Conservation (phyloP, 1,284 basidiomycete species). For the Athelia sp. region DNA sequence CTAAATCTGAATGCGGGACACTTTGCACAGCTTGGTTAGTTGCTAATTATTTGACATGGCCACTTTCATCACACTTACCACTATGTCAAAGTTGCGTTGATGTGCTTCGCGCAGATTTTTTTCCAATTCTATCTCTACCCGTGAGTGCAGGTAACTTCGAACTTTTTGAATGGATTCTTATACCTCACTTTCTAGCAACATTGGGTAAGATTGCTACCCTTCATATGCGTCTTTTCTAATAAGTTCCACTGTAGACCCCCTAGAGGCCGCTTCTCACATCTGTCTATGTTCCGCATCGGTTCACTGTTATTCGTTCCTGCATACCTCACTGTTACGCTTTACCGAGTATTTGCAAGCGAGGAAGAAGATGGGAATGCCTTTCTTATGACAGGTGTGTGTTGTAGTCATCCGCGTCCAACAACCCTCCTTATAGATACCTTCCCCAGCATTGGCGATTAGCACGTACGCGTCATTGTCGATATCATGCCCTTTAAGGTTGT, state of each 20-base stretch:
- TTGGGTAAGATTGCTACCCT: conserved; percentile 36
- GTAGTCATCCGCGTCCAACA: conserved; percentile 1
- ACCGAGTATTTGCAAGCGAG: conserved; percentile 60
- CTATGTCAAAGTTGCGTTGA: conserved; percentile 57
- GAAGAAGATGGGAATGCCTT: conserved; percentile 58
- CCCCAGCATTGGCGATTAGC: conserved; percentile 58
- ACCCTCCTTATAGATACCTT: conserved; percentile 8
- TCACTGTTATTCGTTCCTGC: conserved; percentile 74
- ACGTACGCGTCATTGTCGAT: conserved; percentile 49
- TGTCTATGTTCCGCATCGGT: conserved; percentile 81
- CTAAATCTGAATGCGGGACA: conserved; percentile 73
- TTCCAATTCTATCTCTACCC: conserved; percentile 86
- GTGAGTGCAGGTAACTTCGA: conserved; percentile 37
- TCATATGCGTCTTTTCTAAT: conserved; percentile 1
- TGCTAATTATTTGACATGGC: conserved; percentile 14
- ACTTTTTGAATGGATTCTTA: conserved; percentile 18
- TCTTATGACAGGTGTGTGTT: conserved; percentile 56
- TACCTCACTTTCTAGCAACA: conserved; percentile 32
- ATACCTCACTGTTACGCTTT: conserved; percentile 69
- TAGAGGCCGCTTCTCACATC: conserved; percentile 75
- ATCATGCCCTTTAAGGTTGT: conserved; percentile 1
- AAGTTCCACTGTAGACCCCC: conserved; percentile 41
- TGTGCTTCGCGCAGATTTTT: conserved; percentile 78
- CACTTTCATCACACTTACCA: conserved; percentile 9
- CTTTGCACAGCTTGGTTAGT: conserved; percentile 74